These are phyloP conservation scores for Bocquillonia castaneifolia DNA, from an alignment of 441 rosid genomes.

Conservation along the genomic window DNA sequence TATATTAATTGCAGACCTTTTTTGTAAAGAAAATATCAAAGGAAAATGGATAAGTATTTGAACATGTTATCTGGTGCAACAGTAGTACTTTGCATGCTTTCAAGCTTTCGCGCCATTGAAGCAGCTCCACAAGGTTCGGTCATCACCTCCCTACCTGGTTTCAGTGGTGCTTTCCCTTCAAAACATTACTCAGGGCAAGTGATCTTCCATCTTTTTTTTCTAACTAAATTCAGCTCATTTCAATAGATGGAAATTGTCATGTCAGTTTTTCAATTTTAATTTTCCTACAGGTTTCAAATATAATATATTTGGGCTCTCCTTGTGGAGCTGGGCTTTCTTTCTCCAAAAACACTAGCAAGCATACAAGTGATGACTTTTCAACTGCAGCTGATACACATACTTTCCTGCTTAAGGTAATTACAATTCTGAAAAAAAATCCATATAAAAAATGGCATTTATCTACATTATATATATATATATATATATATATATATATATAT, in stretches of 20 bases:
- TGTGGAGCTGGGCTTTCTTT: constrained; percentile 54
- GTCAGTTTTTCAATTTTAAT: no score
- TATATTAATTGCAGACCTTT: no score
- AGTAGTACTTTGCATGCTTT: constrained; percentile 23
- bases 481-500: no score
- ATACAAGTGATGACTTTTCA: constrained; percentile 37
- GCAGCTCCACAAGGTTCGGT: constrained; percentile 34
- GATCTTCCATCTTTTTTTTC: background rate
- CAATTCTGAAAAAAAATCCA: background rate
- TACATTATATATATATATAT: no score
- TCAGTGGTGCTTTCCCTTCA: constrained; percentile 47
- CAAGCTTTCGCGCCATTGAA: constrained; percentile 16
- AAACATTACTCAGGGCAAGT: constrained; percentile 51
- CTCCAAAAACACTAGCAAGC: constrained; percentile 26
- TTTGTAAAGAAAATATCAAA: no score
- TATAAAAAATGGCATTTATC: no score
- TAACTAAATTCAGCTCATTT: background rate
- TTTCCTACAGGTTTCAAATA: constrained; percentile 58
- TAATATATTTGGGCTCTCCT: constrained; percentile 61
- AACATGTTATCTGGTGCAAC: no score
- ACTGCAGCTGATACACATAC: constrained; percentile 48
- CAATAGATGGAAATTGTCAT: no score
- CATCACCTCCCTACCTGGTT: constrained; percentile 49
- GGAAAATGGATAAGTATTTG: no score
- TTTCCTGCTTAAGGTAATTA: constrained; percentile 46